Percentiles rank a stretch among this genome's conserved stretches.
Conservation (phyloP, 768 basidiomycete genomes). For the Phlebiopsis gigantea region DNA sequence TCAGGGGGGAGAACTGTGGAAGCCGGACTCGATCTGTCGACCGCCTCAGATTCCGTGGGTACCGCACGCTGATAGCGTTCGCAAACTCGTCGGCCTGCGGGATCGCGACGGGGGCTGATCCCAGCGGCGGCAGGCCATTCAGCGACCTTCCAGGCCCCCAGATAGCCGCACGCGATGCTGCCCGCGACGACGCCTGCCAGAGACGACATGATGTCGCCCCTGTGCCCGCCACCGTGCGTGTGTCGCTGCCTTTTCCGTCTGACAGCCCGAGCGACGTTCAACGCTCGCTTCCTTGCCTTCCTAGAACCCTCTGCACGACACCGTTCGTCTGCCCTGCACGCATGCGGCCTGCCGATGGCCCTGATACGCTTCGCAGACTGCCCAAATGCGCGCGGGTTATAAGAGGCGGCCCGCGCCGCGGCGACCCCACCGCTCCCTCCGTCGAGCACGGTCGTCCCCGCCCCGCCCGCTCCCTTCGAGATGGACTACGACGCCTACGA, state of each 20-base stretch:
- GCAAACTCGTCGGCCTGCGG: no score
- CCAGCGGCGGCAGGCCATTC: no score
- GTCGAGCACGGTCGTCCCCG: background rate
- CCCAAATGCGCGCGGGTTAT: background rate
- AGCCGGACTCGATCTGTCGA: background rate
- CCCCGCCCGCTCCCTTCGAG: background rate
- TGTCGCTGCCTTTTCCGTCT: background rate
- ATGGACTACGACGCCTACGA: conserved; percentile 83
- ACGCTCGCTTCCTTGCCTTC: no score
- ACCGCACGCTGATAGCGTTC: background rate
- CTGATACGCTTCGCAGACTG: no score
- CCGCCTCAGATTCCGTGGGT: background rate
- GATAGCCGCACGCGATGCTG: no score
- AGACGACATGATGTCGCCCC: background rate
- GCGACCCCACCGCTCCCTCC: background rate
- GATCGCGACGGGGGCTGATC: no score
- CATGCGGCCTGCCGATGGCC: no score
- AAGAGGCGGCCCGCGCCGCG: background rate
- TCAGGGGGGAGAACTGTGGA: background rate
- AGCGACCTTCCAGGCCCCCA: no score
- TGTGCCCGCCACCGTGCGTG: no score
- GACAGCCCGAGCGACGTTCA: no score
- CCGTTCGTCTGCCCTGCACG: background rate
- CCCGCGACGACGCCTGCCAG: background rate
- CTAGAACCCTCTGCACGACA: no score